Evolutionary conservation across 1,139 yeast species (phyloP).

Genomic region (Starmera stellimalicola): DNA sequence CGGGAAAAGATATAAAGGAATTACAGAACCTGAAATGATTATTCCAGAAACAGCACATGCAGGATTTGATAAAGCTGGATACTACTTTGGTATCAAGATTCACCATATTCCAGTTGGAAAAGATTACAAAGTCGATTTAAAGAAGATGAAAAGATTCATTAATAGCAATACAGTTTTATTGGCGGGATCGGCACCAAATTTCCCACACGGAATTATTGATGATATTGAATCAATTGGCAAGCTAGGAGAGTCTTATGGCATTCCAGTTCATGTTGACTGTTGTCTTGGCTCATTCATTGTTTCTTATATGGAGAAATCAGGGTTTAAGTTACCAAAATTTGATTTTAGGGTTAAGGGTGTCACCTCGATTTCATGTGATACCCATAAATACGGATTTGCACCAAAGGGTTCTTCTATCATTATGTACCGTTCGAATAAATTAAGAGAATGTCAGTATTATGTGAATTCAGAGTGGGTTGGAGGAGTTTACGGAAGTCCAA

Average conservation of each 20-base stretch:
- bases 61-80: slow-evolving; percentile 89
- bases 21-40: slow-evolving; percentile 73
- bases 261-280: slow-evolving; percentile 92
- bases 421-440: slow-evolving; percentile 64
- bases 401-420: slow-evolving; percentile 94
- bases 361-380: slow-evolving; percentile 95
- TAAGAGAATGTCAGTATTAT: slow-evolving; percentile 79
- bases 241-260: slow-evolving; percentile 50
- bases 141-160: slow-evolving; percentile 53
- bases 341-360: slow-evolving; percentile 90
- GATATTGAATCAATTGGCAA: slow-evolving; percentile 67
- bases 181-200: slow-evolving; percentile 93
- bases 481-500: slow-evolving; percentile 93
- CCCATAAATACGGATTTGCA: slow-evolving; percentile 97
- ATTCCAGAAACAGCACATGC: slow-evolving; percentile 92
- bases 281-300: slow-evolving; percentile 90
- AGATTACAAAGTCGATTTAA: slow-evolving; percentile 59
- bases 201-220: slow-evolving; percentile 93
- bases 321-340: slow-evolving; percentile 54
- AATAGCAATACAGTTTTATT: slow-evolving; percentile 73
- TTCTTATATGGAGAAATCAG: slow-evolving; percentile 64
- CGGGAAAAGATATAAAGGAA: slow-evolving; percentile 46
- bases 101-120: slow-evolving; percentile 77
- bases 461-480: slow-evolving; percentile 85
- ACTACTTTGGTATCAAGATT: slow-evolving; percentile 79